Evolutionary conservation across 345 rosid species (phyloP).

Genomic region (Noccaea bulbosa): DNA sequence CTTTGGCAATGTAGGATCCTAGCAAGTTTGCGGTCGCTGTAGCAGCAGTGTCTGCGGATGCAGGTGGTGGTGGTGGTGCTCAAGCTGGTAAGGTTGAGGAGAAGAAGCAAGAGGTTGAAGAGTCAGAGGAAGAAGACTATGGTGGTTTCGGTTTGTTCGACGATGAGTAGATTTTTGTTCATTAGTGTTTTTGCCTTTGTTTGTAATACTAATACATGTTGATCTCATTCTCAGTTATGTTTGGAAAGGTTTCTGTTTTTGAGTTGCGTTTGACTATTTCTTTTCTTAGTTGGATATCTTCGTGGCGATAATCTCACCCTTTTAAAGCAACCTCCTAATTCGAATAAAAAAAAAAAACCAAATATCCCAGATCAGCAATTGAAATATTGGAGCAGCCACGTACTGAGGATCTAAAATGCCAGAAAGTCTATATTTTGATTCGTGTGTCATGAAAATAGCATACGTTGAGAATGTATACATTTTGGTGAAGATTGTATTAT

Average conservation of each 20-base stretch:
- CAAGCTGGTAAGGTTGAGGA: constrained; percentile 60
- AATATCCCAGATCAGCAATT: no score
- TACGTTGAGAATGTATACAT: no score
- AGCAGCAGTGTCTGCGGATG: constrained; percentile 46
- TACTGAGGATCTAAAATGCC: no score
- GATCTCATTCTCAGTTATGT: neutral
- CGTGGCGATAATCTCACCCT: no score
- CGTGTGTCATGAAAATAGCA: no score
- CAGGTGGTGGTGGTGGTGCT: constrained; percentile 47
- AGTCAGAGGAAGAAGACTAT: constrained; percentile 87
- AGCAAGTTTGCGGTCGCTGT: constrained; percentile 72
- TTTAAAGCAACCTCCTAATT: no score
- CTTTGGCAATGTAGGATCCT: constrained; percentile 59
- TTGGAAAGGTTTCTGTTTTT: constrained; percentile 7
- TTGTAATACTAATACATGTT: constrained; percentile 12
- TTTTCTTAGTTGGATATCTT: neutral
- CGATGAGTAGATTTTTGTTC: constrained; percentile 39
- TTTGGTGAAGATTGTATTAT: no score
- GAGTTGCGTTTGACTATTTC: neutral
- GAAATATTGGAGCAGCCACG: no score
- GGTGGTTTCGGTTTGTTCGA: constrained; percentile 66
- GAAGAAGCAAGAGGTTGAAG: constrained; percentile 75
- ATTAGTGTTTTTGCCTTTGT: neutral
- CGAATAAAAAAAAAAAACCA: no score
- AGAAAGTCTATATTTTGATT: no score